phyloP scores from a whole-genome alignment of 768 basidiomycete species.

The Podaxis pistillaris region DNA sequence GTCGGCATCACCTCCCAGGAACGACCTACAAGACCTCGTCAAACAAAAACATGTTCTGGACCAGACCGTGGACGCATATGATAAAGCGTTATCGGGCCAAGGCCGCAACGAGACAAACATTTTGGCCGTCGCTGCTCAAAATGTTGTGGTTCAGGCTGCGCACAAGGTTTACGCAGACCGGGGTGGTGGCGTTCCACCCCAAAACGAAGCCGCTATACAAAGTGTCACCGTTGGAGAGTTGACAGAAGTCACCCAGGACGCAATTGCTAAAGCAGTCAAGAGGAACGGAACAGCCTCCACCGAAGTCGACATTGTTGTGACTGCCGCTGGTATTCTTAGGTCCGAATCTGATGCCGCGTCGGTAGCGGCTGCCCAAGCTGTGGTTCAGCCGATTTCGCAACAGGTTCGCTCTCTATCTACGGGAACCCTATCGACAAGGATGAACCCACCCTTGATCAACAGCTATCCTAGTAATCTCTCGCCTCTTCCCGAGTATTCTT shows the following conservation, averaged over 20 bases:
- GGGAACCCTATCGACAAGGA: constrained; percentile 21
- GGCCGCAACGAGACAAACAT: constrained; percentile 50
- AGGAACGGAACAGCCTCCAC: constrained; percentile 69
- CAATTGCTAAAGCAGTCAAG: constrained; percentile 81
- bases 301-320: constrained; percentile 79
- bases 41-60: constrained; percentile 81
- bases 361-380: constrained; percentile 14
- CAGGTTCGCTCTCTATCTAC: constrained; percentile 21
- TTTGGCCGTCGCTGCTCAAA: constrained; percentile 75
- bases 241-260: constrained; percentile 54
- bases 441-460: constrained; percentile 21
- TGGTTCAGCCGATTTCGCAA: constrained; percentile 15
- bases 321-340: constrained; percentile 55
- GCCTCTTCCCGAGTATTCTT: constrained; percentile 42
- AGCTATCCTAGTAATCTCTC: constrained; percentile 33
- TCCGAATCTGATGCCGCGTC: constrained; percentile 27
- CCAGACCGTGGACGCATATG: constrained; percentile 70
- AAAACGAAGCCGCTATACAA: constrained; percentile 40
- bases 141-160: constrained; percentile 80
- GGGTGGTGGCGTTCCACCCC: constrained; percentile 36
- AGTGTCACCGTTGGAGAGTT: constrained; percentile 51
- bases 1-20: constrained; percentile 44
- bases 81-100: constrained; percentile 62
- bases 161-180: constrained; percentile 58
- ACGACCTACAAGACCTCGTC: constrained; percentile 59